Percentiles rank a stretch among this genome's conserved stretches.
Conservation (phyloP, 2,329 filamentous ascomycete species). For the Scedosporium apiospermum region DNA sequence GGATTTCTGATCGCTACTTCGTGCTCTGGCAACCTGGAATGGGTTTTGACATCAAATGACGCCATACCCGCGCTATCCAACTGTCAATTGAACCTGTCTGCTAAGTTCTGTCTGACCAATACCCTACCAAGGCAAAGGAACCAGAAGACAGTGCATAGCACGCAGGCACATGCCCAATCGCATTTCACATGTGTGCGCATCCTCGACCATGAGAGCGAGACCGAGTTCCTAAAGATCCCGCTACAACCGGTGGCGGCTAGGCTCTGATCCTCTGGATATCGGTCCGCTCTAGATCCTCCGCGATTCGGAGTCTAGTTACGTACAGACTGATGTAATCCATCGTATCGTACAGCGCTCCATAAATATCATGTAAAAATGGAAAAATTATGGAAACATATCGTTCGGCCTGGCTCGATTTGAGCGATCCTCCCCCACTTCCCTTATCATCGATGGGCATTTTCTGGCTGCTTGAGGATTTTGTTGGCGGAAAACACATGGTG, state of each 20-base stretch:
- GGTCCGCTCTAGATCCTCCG: not conserved
- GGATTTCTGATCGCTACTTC: not conserved
- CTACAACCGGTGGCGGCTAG: not conserved
- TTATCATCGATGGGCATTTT: no score
- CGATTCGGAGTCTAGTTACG: not conserved
- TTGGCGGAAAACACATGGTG: no score
- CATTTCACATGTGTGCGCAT: no score
- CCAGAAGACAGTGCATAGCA: no score
- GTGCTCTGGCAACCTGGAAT: no score
- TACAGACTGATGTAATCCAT: not conserved
- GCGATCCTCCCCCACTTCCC: no score
- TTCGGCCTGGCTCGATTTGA: no score
- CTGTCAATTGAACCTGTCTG: not conserved
- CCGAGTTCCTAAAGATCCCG: not conserved
- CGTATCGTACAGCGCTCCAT: not conserved
- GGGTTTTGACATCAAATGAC: not conserved
- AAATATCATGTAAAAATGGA: not conserved
- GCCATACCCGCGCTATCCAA: not conserved
- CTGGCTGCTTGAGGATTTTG: no score
- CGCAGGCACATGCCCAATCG: no score
- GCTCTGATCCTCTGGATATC: not conserved
- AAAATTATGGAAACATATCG: not conserved
- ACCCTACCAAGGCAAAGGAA: not conserved
- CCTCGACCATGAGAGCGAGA: not conserved
- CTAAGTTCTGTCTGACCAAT: not conserved